A percentile compares a stretch with the other conserved stretches of the same genome.
Conservation (phyloP, 345 rosid genomes). For the Eucalyptus tenuipes region DNA sequence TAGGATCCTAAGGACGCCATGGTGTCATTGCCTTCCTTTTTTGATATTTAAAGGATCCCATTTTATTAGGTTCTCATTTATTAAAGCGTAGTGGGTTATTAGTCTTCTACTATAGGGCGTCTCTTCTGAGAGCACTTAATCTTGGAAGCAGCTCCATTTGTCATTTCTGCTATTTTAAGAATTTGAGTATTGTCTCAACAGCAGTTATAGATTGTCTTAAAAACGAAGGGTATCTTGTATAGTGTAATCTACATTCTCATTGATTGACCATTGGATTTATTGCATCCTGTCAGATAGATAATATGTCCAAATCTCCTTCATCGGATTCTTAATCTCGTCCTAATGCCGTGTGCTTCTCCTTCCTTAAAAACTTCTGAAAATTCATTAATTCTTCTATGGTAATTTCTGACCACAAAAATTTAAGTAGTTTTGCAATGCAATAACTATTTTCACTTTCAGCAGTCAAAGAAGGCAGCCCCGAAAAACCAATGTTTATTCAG, state of each 20-base stretch:
- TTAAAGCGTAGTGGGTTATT: not conserved
- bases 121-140: not conserved
- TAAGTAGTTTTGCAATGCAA: not conserved
- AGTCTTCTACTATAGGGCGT: not conserved
- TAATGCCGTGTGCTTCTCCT: not conserved
- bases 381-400: not conserved
- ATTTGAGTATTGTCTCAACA: not conserved
- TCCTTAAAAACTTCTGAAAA: not conserved
- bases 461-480: not conserved
- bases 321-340: not conserved
- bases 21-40: not conserved
- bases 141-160: not conserved
- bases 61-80: not conserved
- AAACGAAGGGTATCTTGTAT: not conserved
- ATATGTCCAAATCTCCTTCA: not conserved
- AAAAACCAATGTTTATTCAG: not conserved
- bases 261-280: not conserved
- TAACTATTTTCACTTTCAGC: not conserved
- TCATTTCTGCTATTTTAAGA: not conserved
- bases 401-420: not conserved
- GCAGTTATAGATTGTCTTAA: not conserved
- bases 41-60: not conserved
- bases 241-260: not conserved
- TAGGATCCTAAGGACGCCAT: not conserved
- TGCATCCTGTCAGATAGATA: not conserved